These are phyloP conservation scores for Fraxinus xanthoxyloides DNA, from an alignment of 305 asterid species.

Conservation along the genomic window DNA sequence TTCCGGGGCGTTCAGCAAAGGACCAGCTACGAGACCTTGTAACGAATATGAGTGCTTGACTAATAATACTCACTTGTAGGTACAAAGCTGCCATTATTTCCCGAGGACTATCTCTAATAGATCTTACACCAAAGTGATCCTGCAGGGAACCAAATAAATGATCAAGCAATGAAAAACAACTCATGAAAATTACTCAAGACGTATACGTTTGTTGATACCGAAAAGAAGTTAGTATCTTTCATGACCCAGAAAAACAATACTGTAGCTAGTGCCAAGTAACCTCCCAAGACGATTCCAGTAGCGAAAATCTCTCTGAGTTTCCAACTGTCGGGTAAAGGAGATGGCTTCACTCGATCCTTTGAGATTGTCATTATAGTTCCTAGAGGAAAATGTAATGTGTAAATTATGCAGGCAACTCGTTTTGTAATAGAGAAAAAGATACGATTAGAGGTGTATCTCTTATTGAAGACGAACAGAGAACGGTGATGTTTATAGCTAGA, in stretches of 20 bases:
- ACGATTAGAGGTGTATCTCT: neutral
- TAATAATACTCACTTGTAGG: slow-evolving; percentile 81
- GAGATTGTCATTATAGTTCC: slow-evolving; percentile 90
- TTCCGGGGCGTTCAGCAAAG: slow-evolving; percentile 72
- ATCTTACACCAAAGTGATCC: slow-evolving; percentile 47
- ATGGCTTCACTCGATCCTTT: slow-evolving; percentile 78
- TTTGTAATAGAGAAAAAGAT: neutral
- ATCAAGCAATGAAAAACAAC: neutral
- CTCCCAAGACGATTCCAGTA: slow-evolving; percentile 68
- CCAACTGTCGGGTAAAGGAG: slow-evolving; percentile 89
- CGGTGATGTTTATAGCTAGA: neutral
- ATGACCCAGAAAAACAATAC: slow-evolving; percentile 62
- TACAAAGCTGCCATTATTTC: slow-evolving; percentile 62
- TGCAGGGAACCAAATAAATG: neutral
- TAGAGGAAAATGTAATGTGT: slow-evolving; percentile 14
- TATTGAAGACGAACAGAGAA: neutral
- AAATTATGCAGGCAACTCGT: neutral
- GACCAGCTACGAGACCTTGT: slow-evolving; percentile 94
- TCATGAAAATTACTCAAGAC: neutral
- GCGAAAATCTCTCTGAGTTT: slow-evolving; percentile 74
- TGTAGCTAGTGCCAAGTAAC: slow-evolving; percentile 72
- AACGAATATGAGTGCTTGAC: slow-evolving; percentile 82
- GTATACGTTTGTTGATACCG: slow-evolving; percentile 28
- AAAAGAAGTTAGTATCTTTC: slow-evolving; percentile 61
- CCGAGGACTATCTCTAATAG: slow-evolving; percentile 36